phyloP scores from a whole-genome alignment of 1,139 yeast genomes.

The Starmera stellimalicola region DNA sequence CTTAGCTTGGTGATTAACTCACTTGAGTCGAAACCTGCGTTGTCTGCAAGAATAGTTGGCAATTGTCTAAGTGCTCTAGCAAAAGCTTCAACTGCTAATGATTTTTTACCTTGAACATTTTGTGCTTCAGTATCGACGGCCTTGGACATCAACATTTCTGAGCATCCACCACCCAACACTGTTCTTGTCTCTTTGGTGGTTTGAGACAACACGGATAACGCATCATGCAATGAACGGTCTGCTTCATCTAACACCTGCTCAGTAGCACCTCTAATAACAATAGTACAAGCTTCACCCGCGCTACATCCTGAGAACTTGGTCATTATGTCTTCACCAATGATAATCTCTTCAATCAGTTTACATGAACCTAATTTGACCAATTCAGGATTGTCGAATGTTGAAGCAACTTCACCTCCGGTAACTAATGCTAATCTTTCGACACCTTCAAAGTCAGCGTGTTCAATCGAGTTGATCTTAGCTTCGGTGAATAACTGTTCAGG shows the following conservation, averaged over 20 bases:
- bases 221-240: constrained; percentile 95
- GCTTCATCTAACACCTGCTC: constrained; percentile 95
- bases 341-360: constrained; percentile 80
- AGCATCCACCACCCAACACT: constrained; percentile 95
- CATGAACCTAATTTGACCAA: constrained; percentile 81
- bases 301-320: constrained; percentile 91
- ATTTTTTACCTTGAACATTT: constrained; percentile 86
- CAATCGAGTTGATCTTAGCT: constrained; percentile 80
- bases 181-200: constrained; percentile 93
- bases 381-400: constrained; percentile 91
- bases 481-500: constrained; percentile 95
- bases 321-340: constrained; percentile 80
- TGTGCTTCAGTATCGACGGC: constrained; percentile 96
- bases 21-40: constrained; percentile 93
- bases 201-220: constrained; percentile 89
- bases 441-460: constrained; percentile 98
- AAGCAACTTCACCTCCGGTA: constrained; percentile 96
- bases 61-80: constrained; percentile 90
- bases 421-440: constrained; percentile 93
- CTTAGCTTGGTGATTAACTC: constrained; percentile 87
- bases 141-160: constrained; percentile 96
- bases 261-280: constrained; percentile 94
- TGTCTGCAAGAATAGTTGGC: constrained; percentile 92
- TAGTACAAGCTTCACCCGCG: constrained; percentile 94
- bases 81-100: constrained; percentile 90